Evolutionary conservation across 257 asterid genomes (phyloP).

Genomic region (Scutellaria minor): DNA sequence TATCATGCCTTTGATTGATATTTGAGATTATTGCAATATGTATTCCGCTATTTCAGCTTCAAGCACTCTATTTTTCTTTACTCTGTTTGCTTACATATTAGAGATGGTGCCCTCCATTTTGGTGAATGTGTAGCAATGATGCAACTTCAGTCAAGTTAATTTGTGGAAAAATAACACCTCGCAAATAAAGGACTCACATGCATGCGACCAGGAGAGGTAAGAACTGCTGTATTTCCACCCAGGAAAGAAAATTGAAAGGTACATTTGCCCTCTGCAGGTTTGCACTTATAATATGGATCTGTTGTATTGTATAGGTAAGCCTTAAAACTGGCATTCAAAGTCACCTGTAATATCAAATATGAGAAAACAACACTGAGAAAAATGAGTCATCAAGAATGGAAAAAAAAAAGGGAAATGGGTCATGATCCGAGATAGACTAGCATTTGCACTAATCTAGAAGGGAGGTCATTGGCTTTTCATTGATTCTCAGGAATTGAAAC

Average conservation of each 20-base stretch:
- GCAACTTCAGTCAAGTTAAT: not conserved
- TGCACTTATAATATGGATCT: conserved; percentile 65
- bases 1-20: conserved; percentile 7
- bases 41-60: conserved; percentile 19
- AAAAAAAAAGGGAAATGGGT: conserved; percentile 15
- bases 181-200: conserved; percentile 56
- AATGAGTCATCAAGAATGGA: conserved; percentile 9
- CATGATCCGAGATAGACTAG: conserved; percentile 4
- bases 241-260: conserved; percentile 46
- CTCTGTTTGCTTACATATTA: no score
- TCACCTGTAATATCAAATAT: conserved; percentile 55
- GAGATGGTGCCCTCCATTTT: conserved; percentile 5
- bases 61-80: not conserved
- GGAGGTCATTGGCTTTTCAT: not conserved
- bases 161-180: not conserved
- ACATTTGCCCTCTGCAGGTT: conserved; percentile 55
- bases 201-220: conserved; percentile 64
- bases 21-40: conserved; percentile 5
- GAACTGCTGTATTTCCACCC: conserved; percentile 62
- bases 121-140: not conserved
- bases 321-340: conserved; percentile 47
- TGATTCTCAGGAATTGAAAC: not conserved
- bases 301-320: conserved; percentile 61
- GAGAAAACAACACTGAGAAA: conserved; percentile 18
- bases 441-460: not conserved